Evolutionary conservation across 768 basidiomycete genomes (phyloP).

Genomic region (Lyophyllum decastes): DNA sequence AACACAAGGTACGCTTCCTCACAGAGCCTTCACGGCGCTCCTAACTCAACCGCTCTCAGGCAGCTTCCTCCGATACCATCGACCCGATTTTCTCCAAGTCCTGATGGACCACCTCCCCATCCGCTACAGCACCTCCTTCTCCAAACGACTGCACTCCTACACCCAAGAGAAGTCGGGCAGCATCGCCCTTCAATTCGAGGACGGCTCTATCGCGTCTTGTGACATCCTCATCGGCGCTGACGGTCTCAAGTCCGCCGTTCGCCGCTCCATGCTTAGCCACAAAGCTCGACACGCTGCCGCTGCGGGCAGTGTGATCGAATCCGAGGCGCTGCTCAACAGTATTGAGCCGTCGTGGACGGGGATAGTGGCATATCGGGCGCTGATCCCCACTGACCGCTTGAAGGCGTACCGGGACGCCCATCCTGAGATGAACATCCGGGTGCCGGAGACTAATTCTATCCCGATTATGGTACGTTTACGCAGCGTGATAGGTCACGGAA

Average conservation of each 20-base stretch:
- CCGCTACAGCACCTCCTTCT: conserved; percentile 34
- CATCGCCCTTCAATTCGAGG: conserved; percentile 40
- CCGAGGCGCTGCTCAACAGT: conserved; percentile 14
- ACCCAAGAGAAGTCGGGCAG: conserved; percentile 23
- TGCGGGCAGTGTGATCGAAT: conserved; percentile 10
- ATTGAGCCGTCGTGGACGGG: conserved; percentile 41
- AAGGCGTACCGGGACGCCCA: conserved; percentile 23
- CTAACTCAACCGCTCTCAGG: conserved; percentile 13
- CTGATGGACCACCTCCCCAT: conserved; percentile 44
- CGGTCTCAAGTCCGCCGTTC: conserved; percentile 37
- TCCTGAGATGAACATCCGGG: conserved; percentile 23
- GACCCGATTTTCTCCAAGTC: conserved; percentile 50
- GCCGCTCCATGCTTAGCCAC: conserved; percentile 24
- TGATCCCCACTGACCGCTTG: conserved; percentile 27
- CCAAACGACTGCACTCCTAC: conserved; percentile 46
- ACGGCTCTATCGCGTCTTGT: conserved; percentile 46
- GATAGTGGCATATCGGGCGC: conserved; percentile 34
- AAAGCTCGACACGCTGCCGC: conserved; percentile 13
- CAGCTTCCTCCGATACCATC: conserved; percentile 37
- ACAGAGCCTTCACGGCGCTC: not conserved
- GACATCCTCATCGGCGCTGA: conserved; percentile 49
- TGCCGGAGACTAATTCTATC: conserved; percentile 22
- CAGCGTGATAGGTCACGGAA: not conserved
- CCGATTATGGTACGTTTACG: conserved; percentile 26
- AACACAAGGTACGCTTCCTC: conserved; percentile 17